A percentile compares a stretch with the other conserved stretches of the same genome.
Conservation (phyloP, 768 basidiomycete species). For the Suillus variegatus region DNA sequence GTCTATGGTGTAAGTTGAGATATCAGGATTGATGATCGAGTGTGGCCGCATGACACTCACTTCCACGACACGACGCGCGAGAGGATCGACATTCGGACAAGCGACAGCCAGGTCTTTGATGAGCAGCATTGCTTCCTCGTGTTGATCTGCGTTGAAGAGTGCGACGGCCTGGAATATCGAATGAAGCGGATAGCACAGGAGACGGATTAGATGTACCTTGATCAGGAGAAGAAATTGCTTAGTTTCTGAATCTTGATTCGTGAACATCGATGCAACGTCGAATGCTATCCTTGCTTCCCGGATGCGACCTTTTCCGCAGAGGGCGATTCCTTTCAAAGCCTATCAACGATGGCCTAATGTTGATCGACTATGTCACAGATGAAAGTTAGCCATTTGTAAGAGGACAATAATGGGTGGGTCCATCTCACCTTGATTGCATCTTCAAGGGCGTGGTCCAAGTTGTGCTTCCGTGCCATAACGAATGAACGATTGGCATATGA, state of each 20-base stretch:
- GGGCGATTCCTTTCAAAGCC: neutral
- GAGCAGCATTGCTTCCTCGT: neutral
- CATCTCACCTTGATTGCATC: neutral
- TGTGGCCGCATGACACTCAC: neutral
- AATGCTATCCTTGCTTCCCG: neutral
- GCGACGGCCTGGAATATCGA: neutral
- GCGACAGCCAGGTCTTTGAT: neutral
- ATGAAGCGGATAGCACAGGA: neutral
- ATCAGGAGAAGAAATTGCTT: neutral
- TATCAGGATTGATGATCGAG: neutral
- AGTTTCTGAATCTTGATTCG: neutral
- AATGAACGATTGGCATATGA: neutral
- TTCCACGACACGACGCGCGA: neutral
- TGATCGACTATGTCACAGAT: neutral
- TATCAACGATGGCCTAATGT: neutral
- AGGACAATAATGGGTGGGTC: too few species aligned
- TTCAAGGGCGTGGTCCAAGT: neutral
- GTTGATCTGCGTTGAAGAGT: neutral
- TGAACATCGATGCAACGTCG: neutral
- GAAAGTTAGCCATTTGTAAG: neutral
- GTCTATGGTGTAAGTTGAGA: neutral
- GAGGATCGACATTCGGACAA: neutral
- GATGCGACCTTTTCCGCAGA: neutral
- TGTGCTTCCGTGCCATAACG: neutral
- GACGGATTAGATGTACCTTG: neutral